Base-by-base conservation (phyloP, 2,329 filamentous ascomycete genomes). In the Alternaria sp. region DNA sequence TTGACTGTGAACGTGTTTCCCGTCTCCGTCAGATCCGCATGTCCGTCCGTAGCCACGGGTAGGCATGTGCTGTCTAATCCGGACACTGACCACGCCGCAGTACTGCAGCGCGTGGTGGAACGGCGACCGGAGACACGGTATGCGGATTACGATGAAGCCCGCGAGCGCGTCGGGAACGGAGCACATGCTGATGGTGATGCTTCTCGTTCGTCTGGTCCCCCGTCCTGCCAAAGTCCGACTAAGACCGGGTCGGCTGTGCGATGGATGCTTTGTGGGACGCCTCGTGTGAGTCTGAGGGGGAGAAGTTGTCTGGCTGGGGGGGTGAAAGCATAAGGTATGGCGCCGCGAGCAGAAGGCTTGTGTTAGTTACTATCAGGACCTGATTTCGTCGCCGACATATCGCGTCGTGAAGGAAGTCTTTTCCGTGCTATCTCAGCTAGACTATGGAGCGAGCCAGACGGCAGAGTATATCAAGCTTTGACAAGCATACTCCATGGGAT, bases 71-170 rank as follows among this genome's bases (percentile, higher is more conserved):
- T 58, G 46, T 5, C 50, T 49, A n/a, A 60, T 40, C 2, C 56
- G 53, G 4, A n/a, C 41, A 14, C 44, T 56, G 14, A 51, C 26
- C 8, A 59, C 39, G 17, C 60, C 60, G 45, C 63, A 63, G 46
- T 62, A 54, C 24, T 55, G 52, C 13, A 66, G 58, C 11, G 50
- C 53, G 24, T 40, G 56, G 28, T 68, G 59, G 52, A 68, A 68
- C 3, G 60, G 65, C 6, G 64, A 56, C 8, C 64, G 63, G 29
- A 73, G 58, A 39, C 61, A 67, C 1, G 71, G 70, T 26, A 72
- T 54, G 39, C 67, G 69, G 3, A 68, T 66, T 4, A 66, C 69
- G 21, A 72, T 65, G 4, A 72, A 63, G 3, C 64, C 62, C 1
- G 54, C 37, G 23, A 72, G 66, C 33, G 65, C 60, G 48, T 73